Evolutionary conservation across 768 basidiomycete species (phyloP).

Genomic region (Termitomyces heimii): DNA sequence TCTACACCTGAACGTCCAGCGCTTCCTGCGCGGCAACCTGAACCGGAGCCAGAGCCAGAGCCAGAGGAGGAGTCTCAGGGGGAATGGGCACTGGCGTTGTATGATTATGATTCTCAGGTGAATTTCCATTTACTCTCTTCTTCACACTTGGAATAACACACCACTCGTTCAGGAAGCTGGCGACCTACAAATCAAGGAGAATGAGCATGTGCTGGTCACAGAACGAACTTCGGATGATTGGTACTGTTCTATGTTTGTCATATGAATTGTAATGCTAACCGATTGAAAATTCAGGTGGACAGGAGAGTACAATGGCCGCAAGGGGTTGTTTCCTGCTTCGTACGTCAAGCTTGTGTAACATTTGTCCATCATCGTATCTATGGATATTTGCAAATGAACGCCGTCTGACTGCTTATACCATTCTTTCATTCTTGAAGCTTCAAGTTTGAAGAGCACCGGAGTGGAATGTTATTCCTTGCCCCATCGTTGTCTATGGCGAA

Average conservation of each 20-base stretch:
- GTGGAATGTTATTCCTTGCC: too few species aligned
- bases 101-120: constrained; percentile 68
- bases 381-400: background rate
- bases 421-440: background rate
- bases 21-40: constrained; percentile 21
- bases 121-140: background rate
- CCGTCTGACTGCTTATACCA: background rate
- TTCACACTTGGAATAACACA: background rate
- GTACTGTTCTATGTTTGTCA: constrained; percentile 27
- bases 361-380: background rate
- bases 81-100: constrained; percentile 76
- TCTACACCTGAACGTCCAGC: constrained; percentile 16
- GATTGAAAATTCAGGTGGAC: constrained; percentile 50
- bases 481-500: background rate
- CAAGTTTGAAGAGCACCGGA: background rate
- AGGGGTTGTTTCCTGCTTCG: constrained; percentile 61
- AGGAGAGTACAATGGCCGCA: constrained; percentile 51
- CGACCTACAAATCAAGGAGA: constrained; percentile 55
- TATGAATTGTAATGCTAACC: background rate
- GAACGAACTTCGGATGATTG: constrained; percentile 73
- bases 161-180: constrained; percentile 48
- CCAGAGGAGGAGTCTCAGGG: constrained; percentile 36
- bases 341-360: constrained; percentile 56
- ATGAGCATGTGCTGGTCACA: constrained; percentile 54
- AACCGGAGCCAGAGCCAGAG: constrained; percentile 27